A percentile compares a stretch with the other conserved stretches of the same genome.
Evolutionary conservation across 768 basidiomycete genomes (phyloP).

Genomic region (Agaricus subrufescens): DNA sequence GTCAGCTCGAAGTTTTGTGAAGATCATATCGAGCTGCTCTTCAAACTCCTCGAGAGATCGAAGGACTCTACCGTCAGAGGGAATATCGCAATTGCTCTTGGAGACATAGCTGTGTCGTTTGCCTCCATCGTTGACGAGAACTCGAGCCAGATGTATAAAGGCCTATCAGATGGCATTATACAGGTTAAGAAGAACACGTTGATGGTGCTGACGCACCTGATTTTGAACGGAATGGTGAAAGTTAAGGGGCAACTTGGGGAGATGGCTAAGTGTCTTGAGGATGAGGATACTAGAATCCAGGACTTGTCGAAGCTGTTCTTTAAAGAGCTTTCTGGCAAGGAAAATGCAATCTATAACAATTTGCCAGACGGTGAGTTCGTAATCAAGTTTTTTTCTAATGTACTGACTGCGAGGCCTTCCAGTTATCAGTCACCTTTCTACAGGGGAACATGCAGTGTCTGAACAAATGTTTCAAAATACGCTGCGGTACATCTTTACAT

Average conservation of each 20-base stretch:
- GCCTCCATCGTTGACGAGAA: conserved; percentile 97
- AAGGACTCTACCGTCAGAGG: conserved; percentile 86
- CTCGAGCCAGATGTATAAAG: conserved; percentile 91
- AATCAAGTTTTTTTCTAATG: not conserved
- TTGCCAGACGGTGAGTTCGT: conserved; percentile 77
- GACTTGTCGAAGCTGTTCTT: conserved; percentile 99
- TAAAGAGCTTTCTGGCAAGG: conserved; percentile 91
- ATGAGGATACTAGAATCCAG: conserved; percentile 78
- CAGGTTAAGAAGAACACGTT: conserved; percentile 99
- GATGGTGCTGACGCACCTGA: conserved; percentile 96
- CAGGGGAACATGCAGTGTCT: conserved; percentile 86
- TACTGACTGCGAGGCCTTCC: conserved; percentile 10
- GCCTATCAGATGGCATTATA: conserved; percentile 80
- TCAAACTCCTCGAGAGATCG: conserved; percentile 91
- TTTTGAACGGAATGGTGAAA: conserved; percentile 99
- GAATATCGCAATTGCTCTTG: conserved; percentile 96
- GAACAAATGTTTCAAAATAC: conserved; percentile 91
- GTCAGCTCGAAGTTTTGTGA: conserved; percentile 95
- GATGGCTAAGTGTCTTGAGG: conserved; percentile 99
- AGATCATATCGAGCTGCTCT: conserved; percentile 78
- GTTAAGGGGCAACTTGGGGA: conserved; percentile 99
- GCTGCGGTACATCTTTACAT: conserved; percentile 92
- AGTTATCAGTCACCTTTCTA: conserved; percentile 95
- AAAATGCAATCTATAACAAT: conserved; percentile 99
- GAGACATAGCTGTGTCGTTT: conserved; percentile 98